A percentile compares a stretch with the other conserved stretches of the same genome.
These are phyloP conservation scores for Annona squamosa DNA, from an alignment of 164 flowering plant species.

Conservation along the genomic window DNA sequence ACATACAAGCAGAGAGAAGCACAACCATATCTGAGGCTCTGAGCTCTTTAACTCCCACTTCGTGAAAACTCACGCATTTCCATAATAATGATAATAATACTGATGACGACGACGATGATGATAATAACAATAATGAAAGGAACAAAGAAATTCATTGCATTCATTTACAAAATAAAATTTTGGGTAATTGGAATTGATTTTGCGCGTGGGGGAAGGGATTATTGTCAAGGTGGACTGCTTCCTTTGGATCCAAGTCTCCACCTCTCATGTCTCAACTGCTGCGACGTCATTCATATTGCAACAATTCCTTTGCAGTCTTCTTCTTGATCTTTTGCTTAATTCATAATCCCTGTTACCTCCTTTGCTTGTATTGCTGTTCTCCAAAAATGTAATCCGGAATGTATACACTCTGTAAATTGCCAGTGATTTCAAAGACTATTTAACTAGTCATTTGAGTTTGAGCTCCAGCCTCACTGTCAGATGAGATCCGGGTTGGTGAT, in stretches of 20 bases:
- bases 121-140: background rate
- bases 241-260: conserved; percentile 7
- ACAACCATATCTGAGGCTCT: too few species aligned
- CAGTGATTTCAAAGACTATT: background rate
- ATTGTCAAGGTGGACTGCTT: background rate
- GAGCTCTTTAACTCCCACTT: too few species aligned
- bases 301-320: background rate
- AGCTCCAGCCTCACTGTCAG: background rate
- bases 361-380: background rate
- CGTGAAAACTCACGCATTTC: too few species aligned
- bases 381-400: background rate
- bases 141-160: background rate
- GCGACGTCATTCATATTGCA: background rate
- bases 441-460: background rate
- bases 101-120: too few species aligned
- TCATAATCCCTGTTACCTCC: background rate
- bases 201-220: background rate
- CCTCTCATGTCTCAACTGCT: background rate
- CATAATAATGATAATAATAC: too few species aligned
- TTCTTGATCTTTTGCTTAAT: background rate
- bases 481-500: conserved; percentile 17
- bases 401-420: background rate
- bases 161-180: background rate
- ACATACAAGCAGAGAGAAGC: too few species aligned
- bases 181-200: background rate